phyloP scores from a whole-genome alignment of 106 monocot species.

The Apostasia shenzhenica region DNA sequence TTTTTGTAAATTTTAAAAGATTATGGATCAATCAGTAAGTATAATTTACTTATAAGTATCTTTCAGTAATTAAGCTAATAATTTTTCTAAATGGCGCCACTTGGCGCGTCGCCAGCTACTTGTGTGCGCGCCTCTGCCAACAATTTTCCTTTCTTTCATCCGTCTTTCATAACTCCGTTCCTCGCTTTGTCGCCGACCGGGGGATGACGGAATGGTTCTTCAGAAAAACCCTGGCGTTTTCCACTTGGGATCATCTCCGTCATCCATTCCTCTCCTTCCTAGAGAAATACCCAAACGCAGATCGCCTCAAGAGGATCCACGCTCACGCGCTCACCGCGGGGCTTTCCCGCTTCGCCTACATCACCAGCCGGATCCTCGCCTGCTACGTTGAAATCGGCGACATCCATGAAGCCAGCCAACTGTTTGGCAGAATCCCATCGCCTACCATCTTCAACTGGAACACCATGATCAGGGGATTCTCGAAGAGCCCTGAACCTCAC shows the following conservation, averaged over 20 bases:
- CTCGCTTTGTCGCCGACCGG: too few relatives aligned
- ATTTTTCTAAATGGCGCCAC: too few relatives aligned
- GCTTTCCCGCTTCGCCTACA: slow-evolving; percentile 15
- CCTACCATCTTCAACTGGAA: slow-evolving; percentile 25
- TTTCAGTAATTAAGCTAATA: too few relatives aligned
- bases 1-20: too few relatives aligned
- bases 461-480: slow-evolving; percentile 22
- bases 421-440: slow-evolving; percentile 16
- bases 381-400: slow-evolving; percentile 2
- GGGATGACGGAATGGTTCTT: neutral
- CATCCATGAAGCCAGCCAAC: slow-evolving; percentile 7
- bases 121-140: too few relatives aligned
- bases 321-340: slow-evolving; percentile 20
- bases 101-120: too few relatives aligned
- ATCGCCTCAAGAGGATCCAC: slow-evolving; percentile 15
- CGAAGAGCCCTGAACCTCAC: slow-evolving; percentile 6
- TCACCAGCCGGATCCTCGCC: slow-evolving; percentile 9
- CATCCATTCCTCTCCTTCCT: slow-evolving; percentile 10
- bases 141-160: too few relatives aligned
- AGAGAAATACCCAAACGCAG: slow-evolving; percentile 13
- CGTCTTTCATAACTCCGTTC: too few relatives aligned
- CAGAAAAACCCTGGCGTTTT: neutral
- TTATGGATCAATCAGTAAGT: too few relatives aligned
- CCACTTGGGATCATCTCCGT: slow-evolving; percentile 2
- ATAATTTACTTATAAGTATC: too few relatives aligned